phyloP scores from a whole-genome alignment of 1,139 yeast species.

The Saccharomyces hybrid region DNA sequence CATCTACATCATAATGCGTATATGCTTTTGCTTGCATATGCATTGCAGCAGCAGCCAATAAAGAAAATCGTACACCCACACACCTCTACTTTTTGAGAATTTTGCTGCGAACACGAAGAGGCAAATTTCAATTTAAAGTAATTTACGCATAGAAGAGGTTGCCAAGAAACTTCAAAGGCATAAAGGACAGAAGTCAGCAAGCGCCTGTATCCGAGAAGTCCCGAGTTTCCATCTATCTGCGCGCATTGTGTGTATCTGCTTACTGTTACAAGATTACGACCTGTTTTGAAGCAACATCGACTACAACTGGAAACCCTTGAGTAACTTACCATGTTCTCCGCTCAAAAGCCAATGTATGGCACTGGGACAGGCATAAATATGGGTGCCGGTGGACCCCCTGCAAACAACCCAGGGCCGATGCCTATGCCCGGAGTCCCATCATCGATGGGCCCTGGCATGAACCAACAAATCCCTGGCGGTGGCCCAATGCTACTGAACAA shows the following conservation, averaged over 20 bases:
- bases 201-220: not conserved
- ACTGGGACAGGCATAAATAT: not conserved
- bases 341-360: not conserved
- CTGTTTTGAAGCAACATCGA: not conserved
- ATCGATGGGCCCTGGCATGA: constrained; percentile 1
- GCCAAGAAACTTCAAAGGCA: not conserved
- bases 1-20: too few relatives aligned
- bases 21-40: too few relatives aligned
- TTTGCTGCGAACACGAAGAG: not conserved
- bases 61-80: constrained; percentile 1
- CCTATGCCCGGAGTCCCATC: constrained; percentile 1
- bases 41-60: not conserved
- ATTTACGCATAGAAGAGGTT: not conserved
- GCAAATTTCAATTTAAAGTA: not conserved
- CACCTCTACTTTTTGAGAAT: not conserved
- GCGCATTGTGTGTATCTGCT: not conserved
- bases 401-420: not conserved
- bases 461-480: not conserved
- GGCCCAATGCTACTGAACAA: not conserved
- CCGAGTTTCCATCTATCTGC: not conserved
- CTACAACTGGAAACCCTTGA: not conserved
- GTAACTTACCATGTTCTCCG: not conserved
- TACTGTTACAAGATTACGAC: not conserved
- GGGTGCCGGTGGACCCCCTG: not conserved
- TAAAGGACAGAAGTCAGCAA: not conserved